Evolutionary conservation across 352 stramenopile species (phyloP).

Genomic region (Albugo laibachii): DNA sequence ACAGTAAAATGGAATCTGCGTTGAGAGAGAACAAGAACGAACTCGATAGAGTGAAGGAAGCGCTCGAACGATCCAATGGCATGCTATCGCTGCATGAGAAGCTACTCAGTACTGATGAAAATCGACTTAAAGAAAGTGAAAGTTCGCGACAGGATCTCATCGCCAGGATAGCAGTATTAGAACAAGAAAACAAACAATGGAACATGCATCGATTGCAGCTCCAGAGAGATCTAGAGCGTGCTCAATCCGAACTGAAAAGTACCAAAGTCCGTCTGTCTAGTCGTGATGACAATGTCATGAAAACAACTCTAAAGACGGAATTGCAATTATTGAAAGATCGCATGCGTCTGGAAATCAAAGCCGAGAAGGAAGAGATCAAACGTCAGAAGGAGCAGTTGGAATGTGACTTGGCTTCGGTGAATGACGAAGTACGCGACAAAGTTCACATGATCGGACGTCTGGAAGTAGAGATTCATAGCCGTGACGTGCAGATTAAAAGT

Average conservation of each 20-base stretch:
- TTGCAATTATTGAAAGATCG: constrained; percentile 34
- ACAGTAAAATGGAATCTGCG: constrained; percentile 14
- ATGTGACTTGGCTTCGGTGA: constrained; percentile 20
- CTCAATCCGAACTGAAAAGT: constrained; percentile 15
- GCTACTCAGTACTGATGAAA: constrained; percentile 24
- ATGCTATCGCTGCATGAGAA: constrained; percentile 24
- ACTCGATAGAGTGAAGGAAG: constrained; percentile 27
- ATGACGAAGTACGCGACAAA: constrained; percentile 20
- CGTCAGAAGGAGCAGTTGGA: constrained; percentile 17
- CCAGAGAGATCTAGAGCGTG: constrained; percentile 11
- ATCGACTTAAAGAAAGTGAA: constrained; percentile 19
- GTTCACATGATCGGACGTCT: constrained; percentile 18
- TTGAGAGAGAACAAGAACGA: constrained; percentile 14
- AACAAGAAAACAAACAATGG: constrained; percentile 19
- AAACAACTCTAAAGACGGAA: constrained; percentile 39
- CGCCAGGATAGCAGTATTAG: constrained; percentile 8
- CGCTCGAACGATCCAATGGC: constrained; percentile 20
- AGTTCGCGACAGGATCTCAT: constrained; percentile 23
- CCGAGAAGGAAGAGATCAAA: constrained; percentile 28
- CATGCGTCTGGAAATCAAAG: constrained; percentile 33
- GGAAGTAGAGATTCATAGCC: constrained; percentile 16
- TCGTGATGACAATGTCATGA: constrained; percentile 30
- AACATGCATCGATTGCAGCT: constrained; percentile 11
- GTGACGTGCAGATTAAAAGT: constrained; percentile 5
- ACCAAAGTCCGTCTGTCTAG: constrained; percentile 18